Conservation (phyloP, 108 stramenopile genomes). For the Nannochloropsis salina region DNA sequence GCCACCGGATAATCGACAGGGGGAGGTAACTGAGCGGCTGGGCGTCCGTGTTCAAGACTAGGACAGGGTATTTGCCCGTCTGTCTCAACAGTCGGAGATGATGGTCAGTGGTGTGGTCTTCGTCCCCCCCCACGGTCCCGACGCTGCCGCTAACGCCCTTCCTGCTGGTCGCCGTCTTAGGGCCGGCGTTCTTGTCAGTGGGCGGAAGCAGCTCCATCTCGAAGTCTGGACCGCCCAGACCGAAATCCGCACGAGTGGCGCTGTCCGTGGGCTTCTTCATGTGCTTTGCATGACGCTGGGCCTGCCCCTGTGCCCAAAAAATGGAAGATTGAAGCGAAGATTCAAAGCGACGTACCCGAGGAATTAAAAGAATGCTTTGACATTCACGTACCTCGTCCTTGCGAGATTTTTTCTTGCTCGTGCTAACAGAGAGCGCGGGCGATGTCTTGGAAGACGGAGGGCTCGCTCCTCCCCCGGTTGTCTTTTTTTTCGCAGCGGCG, state of each 20-base stretch:
- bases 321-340: too few species aligned
- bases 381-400: too few species aligned
- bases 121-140: neutral
- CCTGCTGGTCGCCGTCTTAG: neutral
- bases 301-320: neutral
- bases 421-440: too few species aligned
- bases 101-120: neutral
- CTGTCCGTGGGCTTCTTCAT: neutral
- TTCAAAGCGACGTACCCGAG: too few species aligned
- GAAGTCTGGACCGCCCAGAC: neutral
- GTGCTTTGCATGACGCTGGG: neutral
- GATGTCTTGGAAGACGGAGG: too few species aligned
- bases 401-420: too few species aligned
- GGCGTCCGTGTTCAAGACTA: constrained; percentile 57
- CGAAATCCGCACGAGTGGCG: constrained; percentile 1
- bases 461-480: too few species aligned
- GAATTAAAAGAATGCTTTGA: too few species aligned
- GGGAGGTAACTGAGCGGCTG: constrained; percentile 53
- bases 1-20: constrained; percentile 39
- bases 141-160: neutral
- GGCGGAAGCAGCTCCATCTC: constrained; percentile 10
- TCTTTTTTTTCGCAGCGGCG: too few species aligned
- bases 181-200: neutral
- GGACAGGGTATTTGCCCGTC: constrained; percentile 35
- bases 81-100: neutral